Percentiles rank a stretch among this genome's conserved stretches.
Evolutionary conservation across 441 rosid species (phyloP).

Genomic region (Lepidium campestre): DNA sequence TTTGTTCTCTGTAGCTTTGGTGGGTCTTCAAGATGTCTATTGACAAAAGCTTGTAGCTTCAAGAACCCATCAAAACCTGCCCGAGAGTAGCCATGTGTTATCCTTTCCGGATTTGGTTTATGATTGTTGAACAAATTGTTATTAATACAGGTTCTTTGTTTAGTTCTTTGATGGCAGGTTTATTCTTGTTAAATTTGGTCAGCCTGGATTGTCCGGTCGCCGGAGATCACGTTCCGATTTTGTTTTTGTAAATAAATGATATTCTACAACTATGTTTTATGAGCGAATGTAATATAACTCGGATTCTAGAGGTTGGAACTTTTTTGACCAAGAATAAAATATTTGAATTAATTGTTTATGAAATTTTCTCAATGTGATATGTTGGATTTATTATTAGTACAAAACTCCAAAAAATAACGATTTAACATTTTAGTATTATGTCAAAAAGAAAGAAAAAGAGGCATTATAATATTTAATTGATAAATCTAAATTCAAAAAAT

Average conservation of each 20-base stretch:
- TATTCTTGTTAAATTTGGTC: slow-evolving; percentile 42
- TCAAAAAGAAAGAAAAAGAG: too few species aligned
- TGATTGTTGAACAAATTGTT: slow-evolving; percentile 4
- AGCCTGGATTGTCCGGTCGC: slow-evolving; percentile 30
- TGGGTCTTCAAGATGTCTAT: not conserved
- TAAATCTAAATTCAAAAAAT: too few species aligned
- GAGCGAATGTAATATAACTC: not conserved
- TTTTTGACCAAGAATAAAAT: too few species aligned
- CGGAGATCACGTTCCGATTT: slow-evolving; percentile 20
- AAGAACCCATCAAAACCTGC: not conserved
- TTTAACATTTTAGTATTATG: too few species aligned
- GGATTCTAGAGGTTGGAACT: too few species aligned
- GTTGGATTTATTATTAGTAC: too few species aligned
- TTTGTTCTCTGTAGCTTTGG: not conserved
- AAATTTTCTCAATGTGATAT: too few species aligned
- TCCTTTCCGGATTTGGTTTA: not conserved
- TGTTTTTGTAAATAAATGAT: slow-evolving; percentile 9
- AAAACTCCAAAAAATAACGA: too few species aligned
- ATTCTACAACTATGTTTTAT: not conserved
- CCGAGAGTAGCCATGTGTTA: not conserved
- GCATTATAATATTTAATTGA: too few species aligned
- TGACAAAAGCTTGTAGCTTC: not conserved
- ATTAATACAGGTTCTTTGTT: not conserved
- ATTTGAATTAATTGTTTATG: too few species aligned
- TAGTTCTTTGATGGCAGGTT: slow-evolving; percentile 63